Conservation (phyloP, 345 rosid species). For the Excoecaria agallocha region DNA sequence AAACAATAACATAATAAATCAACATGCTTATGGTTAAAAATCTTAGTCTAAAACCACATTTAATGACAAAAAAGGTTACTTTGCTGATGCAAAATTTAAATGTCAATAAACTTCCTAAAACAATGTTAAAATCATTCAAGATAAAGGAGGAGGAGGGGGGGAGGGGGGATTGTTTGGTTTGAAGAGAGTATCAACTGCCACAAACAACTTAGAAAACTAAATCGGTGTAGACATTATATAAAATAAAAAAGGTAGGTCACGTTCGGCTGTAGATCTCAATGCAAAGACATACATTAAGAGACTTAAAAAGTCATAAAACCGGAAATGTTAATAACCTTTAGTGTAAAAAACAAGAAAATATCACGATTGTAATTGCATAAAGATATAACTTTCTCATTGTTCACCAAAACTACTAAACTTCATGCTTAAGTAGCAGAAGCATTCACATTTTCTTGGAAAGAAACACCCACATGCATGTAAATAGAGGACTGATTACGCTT, state of each 20-base stretch:
- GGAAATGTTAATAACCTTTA: neutral
- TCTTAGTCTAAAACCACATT: neutral
- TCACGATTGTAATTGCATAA: neutral
- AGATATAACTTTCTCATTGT: neutral
- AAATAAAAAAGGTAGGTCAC: neutral
- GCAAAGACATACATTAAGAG: neutral
- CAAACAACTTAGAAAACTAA: neutral
- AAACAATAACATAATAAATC: slow-evolving; percentile 8
- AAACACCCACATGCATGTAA: neutral
- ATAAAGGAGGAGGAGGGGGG: too few relatives aligned
- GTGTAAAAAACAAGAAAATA: neutral
- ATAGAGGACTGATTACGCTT: neutral
- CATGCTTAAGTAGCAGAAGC: neutral
- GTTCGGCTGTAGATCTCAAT: neutral
- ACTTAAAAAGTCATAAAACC: neutral
- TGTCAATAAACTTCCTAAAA: neutral
- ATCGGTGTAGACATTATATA: neutral
- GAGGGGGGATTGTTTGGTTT: too few relatives aligned
- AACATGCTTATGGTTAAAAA: neutral
- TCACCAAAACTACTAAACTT: neutral
- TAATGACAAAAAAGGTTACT: neutral
- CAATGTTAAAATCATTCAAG: neutral
- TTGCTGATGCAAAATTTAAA: neutral
- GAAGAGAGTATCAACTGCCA: neutral
- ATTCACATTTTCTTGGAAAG: neutral